A percentile compares a stretch with the other conserved stretches of the same genome.
Evolutionary conservation across 2,329 filamentous ascomycete genomes (phyloP).

Genomic region (Ceratocystis alfenasii): DNA sequence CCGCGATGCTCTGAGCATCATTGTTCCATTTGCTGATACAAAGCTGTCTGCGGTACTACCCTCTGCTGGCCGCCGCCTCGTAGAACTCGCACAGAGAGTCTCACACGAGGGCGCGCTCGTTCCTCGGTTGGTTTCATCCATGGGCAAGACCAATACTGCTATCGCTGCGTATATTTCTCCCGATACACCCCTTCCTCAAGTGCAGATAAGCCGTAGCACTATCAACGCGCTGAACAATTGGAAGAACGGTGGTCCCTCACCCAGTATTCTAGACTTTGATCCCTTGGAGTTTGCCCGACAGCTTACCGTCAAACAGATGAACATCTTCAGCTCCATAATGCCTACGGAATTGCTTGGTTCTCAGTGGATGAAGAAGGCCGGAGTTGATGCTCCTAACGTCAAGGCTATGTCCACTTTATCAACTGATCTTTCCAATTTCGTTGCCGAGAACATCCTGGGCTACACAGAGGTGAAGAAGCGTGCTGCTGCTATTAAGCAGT

Average conservation of each 20-base stretch:
- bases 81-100: slow-evolving; percentile 70
- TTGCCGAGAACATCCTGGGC: slow-evolving; percentile 82
- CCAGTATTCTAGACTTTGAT: slow-evolving; percentile 81
- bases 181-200: slow-evolving; percentile 58
- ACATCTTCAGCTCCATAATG: slow-evolving; percentile 80
- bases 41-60: slow-evolving; percentile 59
- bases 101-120: slow-evolving; percentile 62
- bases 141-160: slow-evolving; percentile 75
- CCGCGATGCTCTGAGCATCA: slow-evolving; percentile 58
- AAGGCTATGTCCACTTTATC: slow-evolving; percentile 88
- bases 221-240: slow-evolving; percentile 58
- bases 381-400: slow-evolving; percentile 71
- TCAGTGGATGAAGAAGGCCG: slow-evolving; percentile 86
- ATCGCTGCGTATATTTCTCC: slow-evolving; percentile 53
- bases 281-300: slow-evolving; percentile 83
- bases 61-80: slow-evolving; percentile 64
- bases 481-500: slow-evolving; percentile 84
- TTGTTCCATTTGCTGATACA: slow-evolving; percentile 66
- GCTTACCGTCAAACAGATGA: slow-evolving; percentile 82
- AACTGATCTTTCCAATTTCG: slow-evolving; percentile 82
- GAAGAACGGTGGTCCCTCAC: slow-evolving; percentile 56
- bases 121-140: slow-evolving; percentile 69
- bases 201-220: slow-evolving; percentile 65
- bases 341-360: slow-evolving; percentile 84
- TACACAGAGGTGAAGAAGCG: slow-evolving; percentile 87